These are phyloP conservation scores for Ustilago crameri DNA, from an alignment of 1,284 basidiomycete genomes.

Conservation along the genomic window DNA sequence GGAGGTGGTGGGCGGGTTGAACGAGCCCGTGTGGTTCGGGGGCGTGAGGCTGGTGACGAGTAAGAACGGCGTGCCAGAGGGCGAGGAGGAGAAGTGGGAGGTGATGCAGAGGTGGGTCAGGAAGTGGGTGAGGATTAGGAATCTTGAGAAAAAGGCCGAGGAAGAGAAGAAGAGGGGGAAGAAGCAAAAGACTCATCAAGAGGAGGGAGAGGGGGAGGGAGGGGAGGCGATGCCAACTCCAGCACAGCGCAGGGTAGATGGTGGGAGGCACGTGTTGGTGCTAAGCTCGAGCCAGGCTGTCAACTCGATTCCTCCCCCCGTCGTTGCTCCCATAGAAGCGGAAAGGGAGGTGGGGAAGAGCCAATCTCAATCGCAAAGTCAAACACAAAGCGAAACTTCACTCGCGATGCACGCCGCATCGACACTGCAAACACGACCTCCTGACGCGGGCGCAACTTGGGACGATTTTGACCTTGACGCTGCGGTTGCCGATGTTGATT, in stretches of 20 bases:
- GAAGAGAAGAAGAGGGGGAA: neutral
- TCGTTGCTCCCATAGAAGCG: neutral
- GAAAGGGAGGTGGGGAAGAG: neutral
- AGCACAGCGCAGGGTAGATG: slow-evolving; percentile 15
- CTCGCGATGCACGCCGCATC: too few relatives aligned
- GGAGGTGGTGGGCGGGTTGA: slow-evolving; percentile 25
- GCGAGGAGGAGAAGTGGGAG: neutral
- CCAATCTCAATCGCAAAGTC: neutral
- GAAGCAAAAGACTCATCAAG: neutral
- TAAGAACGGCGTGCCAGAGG: slow-evolving; percentile 10
- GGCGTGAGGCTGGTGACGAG: slow-evolving; percentile 31
- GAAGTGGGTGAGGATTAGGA: neutral
- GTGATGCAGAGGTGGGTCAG: slow-evolving; percentile 31
- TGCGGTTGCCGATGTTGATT: too few relatives aligned
- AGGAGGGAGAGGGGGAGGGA: too few relatives aligned
- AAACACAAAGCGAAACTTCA: neutral
- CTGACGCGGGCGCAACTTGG: slow-evolving; percentile 15
- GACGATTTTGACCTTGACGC: slow-evolving; percentile 20
- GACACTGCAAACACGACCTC: neutral
- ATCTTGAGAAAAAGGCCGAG: too few relatives aligned
- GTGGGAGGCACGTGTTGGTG: neutral
- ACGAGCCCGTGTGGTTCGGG: slow-evolving; percentile 32
- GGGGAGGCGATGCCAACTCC: slow-evolving; percentile 20
- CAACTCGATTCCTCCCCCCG: neutral
- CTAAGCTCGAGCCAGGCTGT: neutral